A percentile compares a stretch with the other conserved stretches of the same genome.
These are phyloP conservation scores for Penicillium manginii DNA, from an alignment of 495 filamentous ascomycete species.

Conservation along the genomic window DNA sequence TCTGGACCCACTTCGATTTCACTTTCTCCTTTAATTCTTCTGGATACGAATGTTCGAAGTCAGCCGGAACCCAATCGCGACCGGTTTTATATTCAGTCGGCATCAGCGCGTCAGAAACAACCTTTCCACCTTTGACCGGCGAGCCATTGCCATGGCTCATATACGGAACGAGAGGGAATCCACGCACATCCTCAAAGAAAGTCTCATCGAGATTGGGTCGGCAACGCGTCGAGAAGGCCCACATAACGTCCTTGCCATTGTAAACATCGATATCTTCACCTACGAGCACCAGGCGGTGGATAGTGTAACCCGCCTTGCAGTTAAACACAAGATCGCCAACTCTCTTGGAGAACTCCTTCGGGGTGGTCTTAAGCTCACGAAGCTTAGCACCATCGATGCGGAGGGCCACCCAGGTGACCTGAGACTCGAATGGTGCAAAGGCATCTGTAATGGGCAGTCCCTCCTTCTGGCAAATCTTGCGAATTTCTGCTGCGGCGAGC, in stretches of 20 bases:
- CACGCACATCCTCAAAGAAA: constrained; percentile 42
- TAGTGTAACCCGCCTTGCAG: constrained; percentile 40
- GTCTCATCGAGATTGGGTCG: constrained; percentile 40
- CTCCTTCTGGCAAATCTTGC: constrained; percentile 37
- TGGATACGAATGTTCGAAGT: constrained; percentile 41
- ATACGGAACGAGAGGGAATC: constrained; percentile 46
- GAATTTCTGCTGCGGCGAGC: constrained; percentile 43
- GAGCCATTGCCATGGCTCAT: constrained; percentile 38
- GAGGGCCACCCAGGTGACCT: constrained; percentile 46
- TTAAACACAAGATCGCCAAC: constrained; percentile 43
- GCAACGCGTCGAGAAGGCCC: constrained; percentile 47
- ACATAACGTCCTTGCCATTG: constrained; percentile 43
- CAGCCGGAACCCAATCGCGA: constrained; percentile 34
- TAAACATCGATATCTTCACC: constrained; percentile 48
- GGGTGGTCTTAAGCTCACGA: constrained; percentile 32
- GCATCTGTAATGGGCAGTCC: constrained; percentile 41
- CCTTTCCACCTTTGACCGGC: constrained; percentile 37
- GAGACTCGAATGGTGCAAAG: constrained; percentile 44
- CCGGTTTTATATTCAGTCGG: constrained; percentile 40
- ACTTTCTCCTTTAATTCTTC: constrained; percentile 41
- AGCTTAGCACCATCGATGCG: constrained; percentile 39
- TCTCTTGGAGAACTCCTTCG: constrained; percentile 31
- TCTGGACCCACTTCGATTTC: constrained; percentile 32
- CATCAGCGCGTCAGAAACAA: constrained; percentile 43
- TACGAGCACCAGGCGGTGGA: constrained; percentile 41